Evolutionary conservation across 805 yeast species (phyloP), one percentile per base, ranked within the genome.

Genomic region (Schwanniomyces polymorphus): DNA sequence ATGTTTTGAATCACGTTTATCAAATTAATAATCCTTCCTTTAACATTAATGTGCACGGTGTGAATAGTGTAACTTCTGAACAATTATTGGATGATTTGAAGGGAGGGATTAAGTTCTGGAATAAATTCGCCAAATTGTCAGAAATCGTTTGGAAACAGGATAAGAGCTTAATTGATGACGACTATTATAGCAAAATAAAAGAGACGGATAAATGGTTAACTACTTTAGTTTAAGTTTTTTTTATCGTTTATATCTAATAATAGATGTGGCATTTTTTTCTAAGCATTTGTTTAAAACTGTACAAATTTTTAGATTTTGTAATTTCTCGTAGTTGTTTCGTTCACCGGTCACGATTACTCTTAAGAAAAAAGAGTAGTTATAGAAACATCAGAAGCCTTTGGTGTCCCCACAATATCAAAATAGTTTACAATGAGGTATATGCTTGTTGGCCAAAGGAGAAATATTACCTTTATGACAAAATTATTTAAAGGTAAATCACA

Each of bases 31-130:
- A 65, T 44, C 56, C 71, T 7, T 61, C 75, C 5, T 70, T 66
- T 51, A 72, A 73, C 54, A 70, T 71, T 45, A 71, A 72, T 48
- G 74, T 72, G 38, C 58, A 67, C 51, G 75, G 77, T 5, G 61
- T 66, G 27, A 73, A 73, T 50, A 64, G 75, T 42, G 60, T 72
- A n/a, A 65, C 68, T 1, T 51, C 61, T 1, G 58, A 54, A 3
- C 74, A 64, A 45, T 57, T 70, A 27, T 49, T 62, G 26, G 39
- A 44, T 5, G 76, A 73, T 52, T 63, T 73, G 43, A 48, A 52
- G 3, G 45, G 48, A 11, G 76, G 76, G 5, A 55, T 67, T 7
- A 48, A 50, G 31, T 70, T 72, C 43, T 73, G 78, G 78, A 44
- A 50, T 17, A 47, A 61, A 42, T 73, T 73, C 52, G 57, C 63